Conservation (phyloP, 257 asterid genomes). For the Rehmannia glutinosa region DNA sequence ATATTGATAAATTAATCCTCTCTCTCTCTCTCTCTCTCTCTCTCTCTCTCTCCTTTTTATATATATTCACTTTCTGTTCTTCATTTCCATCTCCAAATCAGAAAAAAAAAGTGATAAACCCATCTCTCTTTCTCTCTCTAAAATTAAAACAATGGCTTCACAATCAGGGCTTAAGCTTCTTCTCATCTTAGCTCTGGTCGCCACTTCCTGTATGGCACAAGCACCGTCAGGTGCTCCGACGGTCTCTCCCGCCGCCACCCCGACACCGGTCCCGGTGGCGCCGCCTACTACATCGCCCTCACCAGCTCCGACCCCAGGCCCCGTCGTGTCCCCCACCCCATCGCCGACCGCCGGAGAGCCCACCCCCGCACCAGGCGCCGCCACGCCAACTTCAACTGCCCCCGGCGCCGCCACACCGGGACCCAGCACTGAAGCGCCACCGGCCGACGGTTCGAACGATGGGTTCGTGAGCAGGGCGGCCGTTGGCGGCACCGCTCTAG, state of each 20-base stretch:
- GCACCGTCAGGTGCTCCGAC: slow-evolving; percentile 50
- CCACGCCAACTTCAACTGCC: background rate
- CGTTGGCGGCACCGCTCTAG: slow-evolving; percentile 51
- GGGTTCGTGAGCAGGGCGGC: slow-evolving; percentile 44
- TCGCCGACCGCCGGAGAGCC: slow-evolving; percentile 13
- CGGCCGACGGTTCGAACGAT: slow-evolving; percentile 31
- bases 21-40: slow-evolving; percentile 5
- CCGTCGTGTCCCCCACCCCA: slow-evolving; percentile 20
- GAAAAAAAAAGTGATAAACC: background rate
- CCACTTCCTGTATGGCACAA: slow-evolving; percentile 60
- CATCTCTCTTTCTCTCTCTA: slow-evolving; percentile 10
- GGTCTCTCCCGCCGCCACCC: slow-evolving; percentile 57
- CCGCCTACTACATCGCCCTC: slow-evolving; percentile 42
- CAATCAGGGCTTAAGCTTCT: slow-evolving; percentile 30
- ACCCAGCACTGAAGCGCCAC: slow-evolving; percentile 28
- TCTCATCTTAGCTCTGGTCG: slow-evolving; percentile 42
- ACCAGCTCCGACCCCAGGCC: slow-evolving; percentile 22
- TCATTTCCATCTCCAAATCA: slow-evolving; percentile 6
- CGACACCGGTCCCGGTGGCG: slow-evolving; percentile 33
- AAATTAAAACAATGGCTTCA: slow-evolving; percentile 36
- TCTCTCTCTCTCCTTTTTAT: background rate
- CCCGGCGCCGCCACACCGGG: slow-evolving; percentile 26
- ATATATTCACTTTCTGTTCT: slow-evolving; percentile 18
- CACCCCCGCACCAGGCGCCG: slow-evolving; percentile 21
- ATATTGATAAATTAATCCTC: too few species aligned